Conservation (phyloP, 1,284 basidiomycete genomes). For the Agroathelia rolfsii region DNA sequence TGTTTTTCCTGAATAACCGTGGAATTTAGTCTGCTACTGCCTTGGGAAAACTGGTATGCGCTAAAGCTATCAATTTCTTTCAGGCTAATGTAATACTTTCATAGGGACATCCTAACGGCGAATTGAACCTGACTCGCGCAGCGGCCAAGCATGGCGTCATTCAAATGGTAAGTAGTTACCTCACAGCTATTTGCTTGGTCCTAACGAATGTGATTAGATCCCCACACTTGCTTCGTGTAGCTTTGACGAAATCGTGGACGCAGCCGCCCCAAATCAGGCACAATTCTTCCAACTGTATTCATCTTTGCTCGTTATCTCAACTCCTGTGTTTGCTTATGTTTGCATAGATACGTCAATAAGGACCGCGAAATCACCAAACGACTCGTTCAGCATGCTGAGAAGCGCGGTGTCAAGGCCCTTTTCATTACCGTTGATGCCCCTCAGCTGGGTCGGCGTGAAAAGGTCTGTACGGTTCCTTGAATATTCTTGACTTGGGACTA, state of each 20-base stretch:
- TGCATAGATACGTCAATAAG: constrained; percentile 70
- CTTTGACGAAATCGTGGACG: constrained; percentile 86
- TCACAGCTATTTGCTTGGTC: not conserved
- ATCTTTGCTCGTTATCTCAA: constrained; percentile 13
- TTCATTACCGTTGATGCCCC: constrained; percentile 94
- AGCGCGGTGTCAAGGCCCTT: constrained; percentile 74
- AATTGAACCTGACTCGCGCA: constrained; percentile 78
- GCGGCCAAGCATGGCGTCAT: constrained; percentile 75
- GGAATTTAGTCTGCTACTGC: constrained; percentile 58
- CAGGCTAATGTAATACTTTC: too few species aligned
- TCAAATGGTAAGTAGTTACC: constrained; percentile 83
- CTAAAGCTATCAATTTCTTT: too few species aligned
- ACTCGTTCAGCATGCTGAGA: constrained; percentile 78
- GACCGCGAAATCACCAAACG: constrained; percentile 75
- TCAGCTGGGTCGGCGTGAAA: constrained; percentile 83
- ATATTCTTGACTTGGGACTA: too few species aligned
- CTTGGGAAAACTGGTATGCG: constrained; percentile 82
- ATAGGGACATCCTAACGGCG: constrained; percentile 92
- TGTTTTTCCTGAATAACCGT: constrained; percentile 1
- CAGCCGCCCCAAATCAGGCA: constrained; percentile 59
- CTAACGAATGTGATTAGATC: constrained; percentile 37
- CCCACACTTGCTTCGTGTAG: constrained; percentile 84
- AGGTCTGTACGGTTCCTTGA: constrained; percentile 29
- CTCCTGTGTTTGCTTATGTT: constrained; percentile 2
- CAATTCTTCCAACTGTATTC: constrained; percentile 75